Evolutionary conservation across 306 rosid genomes (phyloP).

Genomic region (Prunus salicina): DNA sequence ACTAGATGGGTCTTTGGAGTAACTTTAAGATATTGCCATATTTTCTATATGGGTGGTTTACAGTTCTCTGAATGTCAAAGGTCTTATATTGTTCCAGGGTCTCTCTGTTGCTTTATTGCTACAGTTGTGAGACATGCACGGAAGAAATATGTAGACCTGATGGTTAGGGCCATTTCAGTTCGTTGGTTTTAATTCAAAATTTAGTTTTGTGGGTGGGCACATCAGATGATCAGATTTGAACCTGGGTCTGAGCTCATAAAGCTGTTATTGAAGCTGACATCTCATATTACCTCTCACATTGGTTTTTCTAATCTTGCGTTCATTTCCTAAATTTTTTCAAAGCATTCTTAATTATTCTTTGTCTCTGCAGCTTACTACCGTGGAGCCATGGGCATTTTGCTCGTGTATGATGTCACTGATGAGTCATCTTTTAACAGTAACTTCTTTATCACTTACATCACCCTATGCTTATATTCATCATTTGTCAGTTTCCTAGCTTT

Average conservation of each 20-base stretch:
- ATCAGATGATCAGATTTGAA: neutral
- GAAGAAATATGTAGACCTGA: neutral
- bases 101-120: neutral
- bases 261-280: neutral
- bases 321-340: neutral
- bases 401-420: constrained; percentile 92
- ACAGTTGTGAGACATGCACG: neutral
- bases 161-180: neutral
- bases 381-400: constrained; percentile 99
- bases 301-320: neutral
- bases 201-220: neutral
- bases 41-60: neutral
- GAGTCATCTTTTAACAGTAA: constrained; percentile 96
- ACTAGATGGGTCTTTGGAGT: neutral
- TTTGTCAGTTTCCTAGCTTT: neutral
- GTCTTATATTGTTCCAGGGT: neutral
- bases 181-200: neutral
- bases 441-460: constrained; percentile 24
- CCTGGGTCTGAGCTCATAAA: neutral
- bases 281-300: neutral
- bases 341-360: constrained; percentile 1
- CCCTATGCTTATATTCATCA: constrained; percentile 5
- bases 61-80: neutral
- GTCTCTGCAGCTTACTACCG: constrained; percentile 80
- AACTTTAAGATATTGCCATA: neutral